Percentiles rank a stretch among this genome's conserved stretches.
Evolutionary conservation across 257 asterid genomes (phyloP).

Genomic region (Plantago elongata): DNA sequence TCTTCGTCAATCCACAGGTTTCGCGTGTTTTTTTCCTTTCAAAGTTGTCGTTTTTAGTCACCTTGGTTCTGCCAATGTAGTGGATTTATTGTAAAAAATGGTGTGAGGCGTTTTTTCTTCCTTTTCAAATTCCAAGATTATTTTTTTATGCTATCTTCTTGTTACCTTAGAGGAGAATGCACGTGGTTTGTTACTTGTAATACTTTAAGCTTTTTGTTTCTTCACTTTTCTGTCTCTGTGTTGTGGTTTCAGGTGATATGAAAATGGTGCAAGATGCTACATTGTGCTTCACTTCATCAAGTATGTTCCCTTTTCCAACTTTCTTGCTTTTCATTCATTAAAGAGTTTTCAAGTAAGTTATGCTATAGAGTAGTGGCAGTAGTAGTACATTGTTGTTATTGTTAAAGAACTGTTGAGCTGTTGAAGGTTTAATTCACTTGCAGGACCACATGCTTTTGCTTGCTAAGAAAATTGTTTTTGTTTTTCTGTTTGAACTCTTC

Average conservation of each 20-base stretch:
- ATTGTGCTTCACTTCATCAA: slow-evolving; percentile 31
- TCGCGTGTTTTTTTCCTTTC: slow-evolving; percentile 44
- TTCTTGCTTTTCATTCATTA: no score
- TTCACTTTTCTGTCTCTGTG: slow-evolving; percentile 21
- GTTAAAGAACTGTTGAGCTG: neutral
- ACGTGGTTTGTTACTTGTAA: neutral
- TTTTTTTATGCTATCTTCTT: slow-evolving; percentile 6
- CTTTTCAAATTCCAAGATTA: slow-evolving; percentile 29
- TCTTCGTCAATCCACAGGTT: slow-evolving; percentile 57
- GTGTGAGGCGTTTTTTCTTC: slow-evolving; percentile 20
- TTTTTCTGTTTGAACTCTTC: no score
- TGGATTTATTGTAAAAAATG: slow-evolving; percentile 3
- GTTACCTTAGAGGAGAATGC: slow-evolving; percentile 3
- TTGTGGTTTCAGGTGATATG: slow-evolving; percentile 30
- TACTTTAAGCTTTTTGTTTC: slow-evolving; percentile 7
- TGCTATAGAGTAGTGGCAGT: no score
- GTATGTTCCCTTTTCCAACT: slow-evolving; percentile 11
- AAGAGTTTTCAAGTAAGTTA: no score
- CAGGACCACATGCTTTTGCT: slow-evolving; percentile 20
- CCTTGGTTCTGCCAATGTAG: slow-evolving; percentile 33
- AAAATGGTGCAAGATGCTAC: slow-evolving; percentile 35
- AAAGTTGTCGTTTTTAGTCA: slow-evolving; percentile 34
- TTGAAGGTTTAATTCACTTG: slow-evolving; percentile 15
- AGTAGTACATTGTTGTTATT: neutral
- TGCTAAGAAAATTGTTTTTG: no score